Evolutionary conservation across 2,329 filamentous ascomycete species (phyloP).

Genomic region (Alternaria sp.): DNA sequence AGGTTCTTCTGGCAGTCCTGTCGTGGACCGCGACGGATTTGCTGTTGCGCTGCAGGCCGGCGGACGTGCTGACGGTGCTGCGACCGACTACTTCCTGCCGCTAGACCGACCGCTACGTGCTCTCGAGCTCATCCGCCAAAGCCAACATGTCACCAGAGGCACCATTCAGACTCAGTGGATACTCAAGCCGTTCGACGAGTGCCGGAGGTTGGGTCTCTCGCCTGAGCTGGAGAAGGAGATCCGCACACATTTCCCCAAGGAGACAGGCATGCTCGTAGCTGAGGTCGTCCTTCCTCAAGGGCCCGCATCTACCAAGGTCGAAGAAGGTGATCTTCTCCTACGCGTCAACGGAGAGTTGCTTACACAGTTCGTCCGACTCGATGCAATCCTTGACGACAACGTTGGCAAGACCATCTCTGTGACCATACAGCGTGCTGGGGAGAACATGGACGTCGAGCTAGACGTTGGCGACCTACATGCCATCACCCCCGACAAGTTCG

Average conservation of each 20-base stretch:
- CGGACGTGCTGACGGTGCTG: slow-evolving; percentile 89
- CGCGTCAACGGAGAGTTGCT: slow-evolving; percentile 93
- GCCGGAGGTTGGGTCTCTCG: slow-evolving; percentile 83
- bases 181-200: slow-evolving; percentile 97
- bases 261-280: slow-evolving; percentile 95
- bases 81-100: slow-evolving; percentile 96
- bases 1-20: slow-evolving; percentile 96
- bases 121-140: slow-evolving; percentile 81
- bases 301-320: slow-evolving; percentile 82
- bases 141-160: slow-evolving; percentile 78
- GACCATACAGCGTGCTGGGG: slow-evolving; percentile 84
- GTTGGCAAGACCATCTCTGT: slow-evolving; percentile 81
- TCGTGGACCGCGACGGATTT: slow-evolving; percentile 92
- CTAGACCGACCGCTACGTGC: slow-evolving; percentile 89
- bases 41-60: slow-evolving; percentile 94
- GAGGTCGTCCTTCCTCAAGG: slow-evolving; percentile 94
- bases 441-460: slow-evolving; percentile 85
- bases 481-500: slow-evolving; percentile 95
- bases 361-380: slow-evolving; percentile 89
- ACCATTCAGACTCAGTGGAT: slow-evolving; percentile 99
- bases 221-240: slow-evolving; percentile 86
- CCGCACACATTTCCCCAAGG: slow-evolving; percentile 82
- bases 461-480: slow-evolving; percentile 87
- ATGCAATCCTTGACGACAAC: slow-evolving; percentile 88
- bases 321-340: slow-evolving; percentile 92